These are phyloP conservation scores for Scedosporium boydii DNA, from an alignment of 2,329 filamentous ascomycete genomes.

Conservation along the genomic window DNA sequence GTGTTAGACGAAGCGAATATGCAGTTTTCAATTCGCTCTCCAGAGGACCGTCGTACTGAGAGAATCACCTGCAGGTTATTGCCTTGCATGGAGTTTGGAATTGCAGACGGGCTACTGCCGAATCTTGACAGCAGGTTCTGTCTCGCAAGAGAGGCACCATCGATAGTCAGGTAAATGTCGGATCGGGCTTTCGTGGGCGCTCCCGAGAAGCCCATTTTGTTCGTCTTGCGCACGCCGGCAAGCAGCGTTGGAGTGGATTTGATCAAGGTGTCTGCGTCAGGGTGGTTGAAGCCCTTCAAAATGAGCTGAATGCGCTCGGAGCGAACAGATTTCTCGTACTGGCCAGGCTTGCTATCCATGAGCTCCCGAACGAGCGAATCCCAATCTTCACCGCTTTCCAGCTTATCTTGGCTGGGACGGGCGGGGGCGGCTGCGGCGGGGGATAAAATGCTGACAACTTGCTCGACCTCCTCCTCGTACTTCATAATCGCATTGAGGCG, in stretches of 20 bases:
- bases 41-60: slow-evolving; percentile 71
- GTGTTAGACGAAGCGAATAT: slow-evolving; percentile 82
- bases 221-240: slow-evolving; percentile 69
- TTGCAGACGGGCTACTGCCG: slow-evolving; percentile 64
- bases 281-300: slow-evolving; percentile 65
- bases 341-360: slow-evolving; percentile 62
- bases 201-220: slow-evolving; percentile 87
- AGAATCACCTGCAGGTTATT: slow-evolving; percentile 78
- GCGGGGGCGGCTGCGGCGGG: slow-evolving; percentile 30
- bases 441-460: slow-evolving; percentile 69
- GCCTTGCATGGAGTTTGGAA: slow-evolving; percentile 52
- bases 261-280: slow-evolving; percentile 72
- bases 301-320: slow-evolving; percentile 74
- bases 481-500: slow-evolving; percentile 68
- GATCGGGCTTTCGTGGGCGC: slow-evolving; percentile 81
- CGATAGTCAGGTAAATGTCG: slow-evolving; percentile 88
- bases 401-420: slow-evolving; percentile 43
- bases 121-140: slow-evolving; percentile 62
- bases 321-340: slow-evolving; percentile 62
- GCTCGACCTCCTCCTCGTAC: slow-evolving; percentile 66
- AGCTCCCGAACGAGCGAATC: slow-evolving; percentile 64
- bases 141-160: slow-evolving; percentile 66
- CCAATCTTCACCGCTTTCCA: slow-evolving; percentile 56
- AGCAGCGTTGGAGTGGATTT: slow-evolving; percentile 81
- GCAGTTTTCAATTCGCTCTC: slow-evolving; percentile 77